These are phyloP conservation scores for Sporothrix globosa DNA, from an alignment of 2,329 filamentous ascomycete genomes.

Conservation along the genomic window DNA sequence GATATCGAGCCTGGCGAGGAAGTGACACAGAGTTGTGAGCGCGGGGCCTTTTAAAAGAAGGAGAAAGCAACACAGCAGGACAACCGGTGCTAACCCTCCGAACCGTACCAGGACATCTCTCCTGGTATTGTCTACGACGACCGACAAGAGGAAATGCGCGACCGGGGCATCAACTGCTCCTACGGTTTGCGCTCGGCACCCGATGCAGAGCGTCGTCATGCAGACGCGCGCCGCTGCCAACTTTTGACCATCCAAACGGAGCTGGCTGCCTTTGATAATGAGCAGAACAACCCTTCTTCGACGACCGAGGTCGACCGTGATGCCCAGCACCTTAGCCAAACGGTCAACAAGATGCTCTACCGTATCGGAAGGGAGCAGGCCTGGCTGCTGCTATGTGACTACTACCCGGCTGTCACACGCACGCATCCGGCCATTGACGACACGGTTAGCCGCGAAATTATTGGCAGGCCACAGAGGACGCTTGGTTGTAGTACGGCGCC, in stretches of 20 bases:
- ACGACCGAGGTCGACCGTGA: neutral
- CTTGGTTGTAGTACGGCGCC: neutral
- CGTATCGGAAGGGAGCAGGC: constrained; percentile 3
- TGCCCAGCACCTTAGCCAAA: neutral
- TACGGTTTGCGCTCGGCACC: neutral
- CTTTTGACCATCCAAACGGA: constrained; percentile 7
- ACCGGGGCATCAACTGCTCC: constrained; percentile 21
- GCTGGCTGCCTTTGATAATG: neutral
- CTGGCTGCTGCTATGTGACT: neutral
- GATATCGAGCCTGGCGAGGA: constrained; percentile 36
- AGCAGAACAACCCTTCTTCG: neutral
- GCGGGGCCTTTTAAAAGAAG: neutral
- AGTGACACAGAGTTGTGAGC: neutral
- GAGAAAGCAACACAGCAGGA: neutral
- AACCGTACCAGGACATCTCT: neutral
- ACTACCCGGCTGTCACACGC: neutral
- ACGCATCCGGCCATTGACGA: neutral
- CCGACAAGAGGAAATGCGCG: neutral
- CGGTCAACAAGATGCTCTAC: constrained; percentile 7
- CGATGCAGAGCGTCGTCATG: constrained; percentile 3
- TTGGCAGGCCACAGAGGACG: neutral
- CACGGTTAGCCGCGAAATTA: neutral
- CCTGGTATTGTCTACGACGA: neutral
- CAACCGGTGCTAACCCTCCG: neutral
- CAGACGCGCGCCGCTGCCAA: neutral